Percentiles rank a stretch among this genome's conserved stretches.
These are phyloP conservation scores for Beta lomatogona DNA, from an alignment of 179 eudicot genomes.

Conservation along the genomic window DNA sequence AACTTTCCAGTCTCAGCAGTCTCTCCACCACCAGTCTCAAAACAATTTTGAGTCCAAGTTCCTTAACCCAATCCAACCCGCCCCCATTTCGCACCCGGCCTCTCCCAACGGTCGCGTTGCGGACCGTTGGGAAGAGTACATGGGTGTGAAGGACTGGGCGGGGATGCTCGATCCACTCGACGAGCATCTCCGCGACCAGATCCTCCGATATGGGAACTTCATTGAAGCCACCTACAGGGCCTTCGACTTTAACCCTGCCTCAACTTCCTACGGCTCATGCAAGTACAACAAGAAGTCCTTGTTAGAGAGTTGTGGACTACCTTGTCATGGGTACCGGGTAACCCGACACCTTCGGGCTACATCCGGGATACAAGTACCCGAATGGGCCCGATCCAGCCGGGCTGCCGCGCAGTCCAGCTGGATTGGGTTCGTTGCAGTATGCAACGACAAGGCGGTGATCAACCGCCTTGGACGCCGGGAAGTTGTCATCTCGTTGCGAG, in stretches of 20 bases:
- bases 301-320: constrained; percentile 41
- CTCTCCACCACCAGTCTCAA: background rate
- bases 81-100: background rate
- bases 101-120: constrained; percentile 29
- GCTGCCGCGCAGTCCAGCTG: constrained; percentile 50
- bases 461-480: constrained; percentile 82
- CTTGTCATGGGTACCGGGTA: constrained; percentile 48
- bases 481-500: constrained; percentile 81
- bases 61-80: background rate
- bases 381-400: constrained; percentile 60
- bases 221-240: constrained; percentile 83
- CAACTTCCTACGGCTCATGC: constrained; percentile 55
- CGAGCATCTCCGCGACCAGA: constrained; percentile 72
- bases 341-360: constrained; percentile 74
- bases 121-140: constrained; percentile 75
- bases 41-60: background rate
- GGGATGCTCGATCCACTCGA: constrained; percentile 89
- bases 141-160: constrained; percentile 72
- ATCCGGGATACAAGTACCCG: constrained; percentile 69
- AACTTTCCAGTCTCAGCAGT: constrained; percentile 6
- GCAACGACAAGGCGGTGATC: constrained; percentile 53
- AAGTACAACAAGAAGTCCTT: constrained; percentile 35
- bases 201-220: constrained; percentile 78
- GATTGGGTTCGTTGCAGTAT: constrained; percentile 88
- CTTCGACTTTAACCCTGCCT: constrained; percentile 44